Evolutionary conservation across 2,329 filamentous ascomycete genomes (phyloP).

Genomic region (Sporothrix pseudoabietina): DNA sequence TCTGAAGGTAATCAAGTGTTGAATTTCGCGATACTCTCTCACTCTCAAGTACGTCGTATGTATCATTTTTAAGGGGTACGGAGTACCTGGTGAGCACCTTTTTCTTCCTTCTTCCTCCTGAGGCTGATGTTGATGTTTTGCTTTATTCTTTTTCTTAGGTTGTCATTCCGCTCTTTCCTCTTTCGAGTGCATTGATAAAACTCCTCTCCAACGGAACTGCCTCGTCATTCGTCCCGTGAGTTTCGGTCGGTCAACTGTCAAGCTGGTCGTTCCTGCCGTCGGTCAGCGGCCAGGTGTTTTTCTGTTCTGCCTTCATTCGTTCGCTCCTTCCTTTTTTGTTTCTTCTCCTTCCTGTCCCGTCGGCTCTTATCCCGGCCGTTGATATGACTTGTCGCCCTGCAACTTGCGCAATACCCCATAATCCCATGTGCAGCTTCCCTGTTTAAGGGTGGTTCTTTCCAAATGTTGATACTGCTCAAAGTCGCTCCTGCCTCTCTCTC

Average conservation of each 20-base stretch:
- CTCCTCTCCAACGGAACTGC: neutral
- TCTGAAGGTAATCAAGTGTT: too few relatives aligned
- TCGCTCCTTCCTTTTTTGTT: neutral
- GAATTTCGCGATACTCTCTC: too few relatives aligned
- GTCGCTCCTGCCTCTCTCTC: conserved; percentile 10
- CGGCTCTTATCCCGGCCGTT: neutral
- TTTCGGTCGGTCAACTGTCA: neutral
- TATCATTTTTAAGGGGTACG: too few relatives aligned
- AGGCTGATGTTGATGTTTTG: neutral
- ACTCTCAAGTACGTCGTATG: too few relatives aligned
- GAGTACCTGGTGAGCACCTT: neutral
- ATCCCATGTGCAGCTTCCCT: conserved; percentile 8
- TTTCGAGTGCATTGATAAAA: neutral
- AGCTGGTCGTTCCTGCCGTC: conserved; percentile 1
- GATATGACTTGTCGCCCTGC: neutral
- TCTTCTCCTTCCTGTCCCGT: neutral
- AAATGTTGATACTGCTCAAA: neutral
- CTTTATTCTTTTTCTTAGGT: neutral
- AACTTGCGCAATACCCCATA: neutral
- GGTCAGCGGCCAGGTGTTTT: neutral
- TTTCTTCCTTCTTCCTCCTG: neutral
- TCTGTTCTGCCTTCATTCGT: neutral
- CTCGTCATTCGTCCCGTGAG: neutral
- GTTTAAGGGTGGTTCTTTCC: conserved; percentile 18
- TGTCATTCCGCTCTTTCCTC: neutral